Base-by-base conservation (phyloP, 2,329 filamentous ascomycete species). In the Pseudogymnoascus sp. region DNA sequence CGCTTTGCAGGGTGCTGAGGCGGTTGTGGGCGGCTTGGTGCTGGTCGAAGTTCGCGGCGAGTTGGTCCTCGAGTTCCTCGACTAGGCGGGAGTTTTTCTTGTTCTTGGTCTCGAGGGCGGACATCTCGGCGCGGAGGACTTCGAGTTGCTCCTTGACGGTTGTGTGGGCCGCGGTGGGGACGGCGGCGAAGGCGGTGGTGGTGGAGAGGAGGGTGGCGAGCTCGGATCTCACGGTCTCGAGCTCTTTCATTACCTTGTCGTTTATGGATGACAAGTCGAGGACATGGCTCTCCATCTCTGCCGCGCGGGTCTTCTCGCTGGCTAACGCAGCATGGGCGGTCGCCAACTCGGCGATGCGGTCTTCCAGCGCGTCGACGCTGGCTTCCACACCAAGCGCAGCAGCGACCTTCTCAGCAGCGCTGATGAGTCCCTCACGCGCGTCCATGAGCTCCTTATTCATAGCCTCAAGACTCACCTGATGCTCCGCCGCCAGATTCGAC, bases 21-120 rank as follows among this genome's bases (percentile, higher is more conserved):
- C 93, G 87, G 77, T 96, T 96, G 75, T 85, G 92, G 11, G 88
- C 87, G 65, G 86, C 81, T 72, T 97, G 91, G 65, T 93, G 92
- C 74, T 96, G 90, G 72, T 99, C 95, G 76, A 92, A 99, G 77
- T 95, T 97, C 73, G 84, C 91, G 73, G 93, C 93, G 62, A 99
- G 86, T 75, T 99, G 95, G 70, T 97, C 93, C 76, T 99, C 95
- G 4, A 99, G 86, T 77, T 99, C 93, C 74, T 97, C 91, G 7
- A 99, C 91, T 11, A 99, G 81, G 21, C 91, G 87, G 44, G 90
- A 89, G 75, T 95, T 96, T 82, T 96, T 97, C 79, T 91, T 88
- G 80, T 96, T 96, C 77, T 82, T 82, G 44, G 75, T 79, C 70
- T 88, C 83, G 21, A 89, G 76, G 46, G 88, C 84, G 6, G 73